Conservation (phyloP, 1,284 basidiomycete species). For the Rhizoctonia solani region DNA sequence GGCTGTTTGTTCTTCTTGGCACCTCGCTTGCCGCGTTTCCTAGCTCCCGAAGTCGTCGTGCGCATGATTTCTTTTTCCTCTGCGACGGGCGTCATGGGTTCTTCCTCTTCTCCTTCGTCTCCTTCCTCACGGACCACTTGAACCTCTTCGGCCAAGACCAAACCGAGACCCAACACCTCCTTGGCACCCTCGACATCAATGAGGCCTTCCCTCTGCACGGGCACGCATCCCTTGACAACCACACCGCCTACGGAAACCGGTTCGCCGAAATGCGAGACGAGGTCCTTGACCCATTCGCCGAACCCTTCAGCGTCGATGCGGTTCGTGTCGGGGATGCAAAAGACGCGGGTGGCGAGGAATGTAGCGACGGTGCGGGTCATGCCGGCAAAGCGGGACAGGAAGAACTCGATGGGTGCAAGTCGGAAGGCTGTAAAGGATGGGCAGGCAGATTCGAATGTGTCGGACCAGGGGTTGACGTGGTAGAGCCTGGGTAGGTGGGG, state of each 20-base stretch:
- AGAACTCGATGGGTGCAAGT: conserved; percentile 79
- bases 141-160: conserved; percentile 25
- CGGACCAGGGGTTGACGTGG: conserved; percentile 98
- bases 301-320: conserved; percentile 83
- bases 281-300: conserved; percentile 80
- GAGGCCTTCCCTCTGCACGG: conserved; percentile 21
- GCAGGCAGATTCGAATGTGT: conserved; percentile 77
- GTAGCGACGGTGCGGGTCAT: conserved; percentile 87
- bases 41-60: conserved; percentile 58
- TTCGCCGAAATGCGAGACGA: conserved; percentile 71
- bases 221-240: neutral
- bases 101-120: too few species aligned
- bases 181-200: conserved; percentile 13
- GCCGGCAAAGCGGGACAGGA: conserved; percentile 88
- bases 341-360: conserved; percentile 83
- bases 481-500: conserved; percentile 68
- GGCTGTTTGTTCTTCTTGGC: conserved; percentile 60
- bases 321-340: conserved; percentile 69
- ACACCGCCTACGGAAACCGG: conserved; percentile 29
- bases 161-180: conserved; percentile 14
- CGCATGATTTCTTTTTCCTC: conserved; percentile 45
- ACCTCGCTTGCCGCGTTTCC: conserved; percentile 78
- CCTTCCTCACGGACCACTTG: too few species aligned
- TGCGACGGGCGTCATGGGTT: conserved; percentile 2
- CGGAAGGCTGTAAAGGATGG: conserved; percentile 84